Percentiles rank a stretch among this genome's conserved stretches.
Conservation (phyloP, 2,329 filamentous ascomycete species). For the Ascochyta lentis region DNA sequence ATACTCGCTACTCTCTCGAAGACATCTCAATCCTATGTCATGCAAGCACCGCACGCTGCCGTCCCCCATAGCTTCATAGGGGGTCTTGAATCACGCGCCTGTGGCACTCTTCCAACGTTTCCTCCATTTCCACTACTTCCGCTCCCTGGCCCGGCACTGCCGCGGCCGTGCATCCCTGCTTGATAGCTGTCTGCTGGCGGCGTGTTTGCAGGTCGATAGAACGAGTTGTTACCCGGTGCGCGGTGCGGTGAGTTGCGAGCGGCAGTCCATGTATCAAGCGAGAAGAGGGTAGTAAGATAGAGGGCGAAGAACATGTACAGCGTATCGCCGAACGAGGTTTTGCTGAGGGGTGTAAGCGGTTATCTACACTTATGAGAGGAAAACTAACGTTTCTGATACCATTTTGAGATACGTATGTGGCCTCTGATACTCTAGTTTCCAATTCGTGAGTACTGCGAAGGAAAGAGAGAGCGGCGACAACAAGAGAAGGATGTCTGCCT, state of each 20-base stretch:
- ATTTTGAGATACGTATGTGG: background rate
- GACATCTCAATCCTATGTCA: constrained; percentile 14
- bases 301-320: constrained; percentile 46
- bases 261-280: constrained; percentile 45
- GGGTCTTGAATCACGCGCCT: constrained; percentile 34
- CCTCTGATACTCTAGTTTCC: background rate
- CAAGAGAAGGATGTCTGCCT: background rate
- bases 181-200: constrained; percentile 38
- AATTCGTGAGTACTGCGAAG: background rate
- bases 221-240: constrained; percentile 27
- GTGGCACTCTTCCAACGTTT: constrained; percentile 29
- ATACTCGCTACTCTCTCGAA: background rate
- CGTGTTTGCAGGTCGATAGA: constrained; percentile 32
- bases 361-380: background rate
- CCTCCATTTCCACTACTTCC: constrained; percentile 19
- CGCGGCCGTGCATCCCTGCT: constrained; percentile 39
- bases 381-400: constrained; percentile 10
- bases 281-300: constrained; percentile 51
- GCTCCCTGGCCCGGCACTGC: constrained; percentile 26
- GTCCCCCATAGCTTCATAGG: constrained; percentile 37
- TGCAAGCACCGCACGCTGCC: constrained; percentile 41
- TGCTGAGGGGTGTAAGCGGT: constrained; percentile 11
- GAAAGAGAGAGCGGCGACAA: background rate
- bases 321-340: constrained; percentile 21
- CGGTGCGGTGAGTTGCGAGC: constrained; percentile 44